Percentiles rank a stretch among this genome's conserved stretches.
phyloP scores from a whole-genome alignment of 352 stramenopile species.

The Globisporangium nodosum region DNA sequence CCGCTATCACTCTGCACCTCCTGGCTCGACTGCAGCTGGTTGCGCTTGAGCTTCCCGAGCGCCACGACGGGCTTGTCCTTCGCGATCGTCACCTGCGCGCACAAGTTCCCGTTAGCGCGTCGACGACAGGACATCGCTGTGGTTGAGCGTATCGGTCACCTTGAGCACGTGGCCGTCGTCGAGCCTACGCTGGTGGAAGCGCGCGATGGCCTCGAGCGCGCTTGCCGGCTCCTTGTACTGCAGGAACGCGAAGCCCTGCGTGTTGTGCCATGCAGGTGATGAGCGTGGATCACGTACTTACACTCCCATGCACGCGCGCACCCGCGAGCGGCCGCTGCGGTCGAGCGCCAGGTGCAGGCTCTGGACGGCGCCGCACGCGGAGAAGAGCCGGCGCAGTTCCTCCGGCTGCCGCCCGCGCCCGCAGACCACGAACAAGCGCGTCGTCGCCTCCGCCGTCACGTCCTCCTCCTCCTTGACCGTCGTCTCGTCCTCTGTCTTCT shows the following conservation, averaged over 20 bases:
- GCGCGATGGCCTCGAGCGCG: slow-evolving; percentile 46
- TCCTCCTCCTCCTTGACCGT: no score
- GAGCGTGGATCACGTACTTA: no score
- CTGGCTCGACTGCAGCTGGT: slow-evolving; percentile 36
- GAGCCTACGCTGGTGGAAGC: slow-evolving; percentile 55
- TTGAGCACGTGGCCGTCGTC: slow-evolving; percentile 72
- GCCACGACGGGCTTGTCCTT: slow-evolving; percentile 41
- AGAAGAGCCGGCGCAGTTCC: slow-evolving; percentile 58
- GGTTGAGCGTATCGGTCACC: slow-evolving; percentile 13
- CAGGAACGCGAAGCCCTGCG: slow-evolving; percentile 71
- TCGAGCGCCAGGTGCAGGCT: slow-evolving; percentile 68
- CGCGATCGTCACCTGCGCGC: slow-evolving; percentile 51
- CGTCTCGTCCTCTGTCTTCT: no score
- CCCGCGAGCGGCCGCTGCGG: slow-evolving; percentile 69
- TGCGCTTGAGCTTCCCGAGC: slow-evolving; percentile 61
- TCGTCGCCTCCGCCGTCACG: background rate
- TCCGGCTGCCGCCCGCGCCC: slow-evolving; percentile 58
- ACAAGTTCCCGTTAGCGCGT: background rate
- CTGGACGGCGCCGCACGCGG: slow-evolving; percentile 48
- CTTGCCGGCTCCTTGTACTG: slow-evolving; percentile 55
- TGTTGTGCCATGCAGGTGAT: no score
- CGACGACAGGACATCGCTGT: background rate
- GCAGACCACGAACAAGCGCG: slow-evolving; percentile 68
- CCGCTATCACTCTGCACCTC: slow-evolving; percentile 13
- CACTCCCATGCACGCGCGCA: slow-evolving; percentile 12